phyloP scores from a whole-genome alignment of 768 basidiomycete species.

The Xerocomellus amylosporus region DNA sequence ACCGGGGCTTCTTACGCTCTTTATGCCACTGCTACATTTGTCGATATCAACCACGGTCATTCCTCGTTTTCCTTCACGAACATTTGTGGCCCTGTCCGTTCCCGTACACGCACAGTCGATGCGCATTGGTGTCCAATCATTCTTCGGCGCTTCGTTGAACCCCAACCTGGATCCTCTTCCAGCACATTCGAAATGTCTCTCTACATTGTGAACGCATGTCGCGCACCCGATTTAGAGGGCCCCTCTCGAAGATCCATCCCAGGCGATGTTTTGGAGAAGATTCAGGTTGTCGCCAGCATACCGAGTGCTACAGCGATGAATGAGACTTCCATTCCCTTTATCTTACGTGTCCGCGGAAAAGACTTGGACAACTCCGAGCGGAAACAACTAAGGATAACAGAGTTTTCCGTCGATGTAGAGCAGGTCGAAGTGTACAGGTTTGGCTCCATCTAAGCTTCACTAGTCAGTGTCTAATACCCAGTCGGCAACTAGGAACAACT shows the following conservation, averaged over 20 bases:
- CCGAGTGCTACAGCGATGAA: slow-evolving; percentile 52
- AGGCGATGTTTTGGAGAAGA: slow-evolving; percentile 51
- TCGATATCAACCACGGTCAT: slow-evolving; percentile 42
- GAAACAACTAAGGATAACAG: slow-evolving; percentile 53
- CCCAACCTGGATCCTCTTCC: slow-evolving; percentile 34
- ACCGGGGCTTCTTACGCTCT: slow-evolving; percentile 65
- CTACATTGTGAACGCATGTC: slow-evolving; percentile 45
- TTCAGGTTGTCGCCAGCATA: slow-evolving; percentile 63
- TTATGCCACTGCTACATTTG: slow-evolving; percentile 62
- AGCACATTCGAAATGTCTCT: slow-evolving; percentile 34
- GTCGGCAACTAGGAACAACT: slow-evolving; percentile 36
- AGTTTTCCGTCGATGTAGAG: slow-evolving; percentile 53
- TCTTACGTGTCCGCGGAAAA: slow-evolving; percentile 58
- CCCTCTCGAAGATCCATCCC: slow-evolving; percentile 41
- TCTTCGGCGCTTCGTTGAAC: slow-evolving; percentile 53
- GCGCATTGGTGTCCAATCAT: slow-evolving; percentile 42
- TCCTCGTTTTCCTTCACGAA: slow-evolving; percentile 47
- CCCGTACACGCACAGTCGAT: slow-evolving; percentile 40
- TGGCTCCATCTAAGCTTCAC: slow-evolving; percentile 17
- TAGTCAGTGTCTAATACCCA: slow-evolving; percentile 7
- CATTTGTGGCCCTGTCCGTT: slow-evolving; percentile 56
- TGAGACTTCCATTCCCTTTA: slow-evolving; percentile 49
- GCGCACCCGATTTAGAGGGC: slow-evolving; percentile 12
- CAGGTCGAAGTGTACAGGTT: slow-evolving; percentile 72
- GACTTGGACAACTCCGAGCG: slow-evolving; percentile 48